phyloP scores from a whole-genome alignment of 805 yeast genomes.

The Millerozyma miso region DNA sequence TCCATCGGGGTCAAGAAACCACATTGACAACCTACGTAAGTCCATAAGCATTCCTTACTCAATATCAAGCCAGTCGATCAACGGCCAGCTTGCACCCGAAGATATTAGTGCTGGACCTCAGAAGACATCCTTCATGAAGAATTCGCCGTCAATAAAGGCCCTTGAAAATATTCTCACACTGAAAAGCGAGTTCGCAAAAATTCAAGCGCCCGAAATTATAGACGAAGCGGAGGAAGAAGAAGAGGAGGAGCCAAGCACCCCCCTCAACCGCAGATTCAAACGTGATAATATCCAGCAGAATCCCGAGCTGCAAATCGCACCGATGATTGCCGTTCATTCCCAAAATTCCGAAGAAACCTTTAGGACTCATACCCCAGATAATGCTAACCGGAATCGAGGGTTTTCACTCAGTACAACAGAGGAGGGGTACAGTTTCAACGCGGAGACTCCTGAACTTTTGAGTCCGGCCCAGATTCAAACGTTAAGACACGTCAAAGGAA shows the following conservation, averaged over 20 bases:
- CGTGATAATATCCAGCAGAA: not conserved
- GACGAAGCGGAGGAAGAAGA: constrained; percentile 19
- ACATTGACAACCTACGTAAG: constrained; percentile 21
- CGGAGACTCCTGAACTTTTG: constrained; percentile 21
- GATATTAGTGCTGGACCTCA: not conserved
- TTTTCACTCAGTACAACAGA: constrained; percentile 17
- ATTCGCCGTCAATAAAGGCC: constrained; percentile 40
- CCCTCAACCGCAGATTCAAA: not conserved
- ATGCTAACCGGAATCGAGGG: not conserved
- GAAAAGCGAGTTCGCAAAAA: constrained; percentile 5
- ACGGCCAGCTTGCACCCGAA: not conserved
- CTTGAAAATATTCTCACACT: constrained; percentile 31
- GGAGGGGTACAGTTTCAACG: constrained; percentile 16
- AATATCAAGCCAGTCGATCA: constrained; percentile 21
- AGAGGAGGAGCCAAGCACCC: constrained; percentile 5
- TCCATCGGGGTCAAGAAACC: constrained; percentile 18
- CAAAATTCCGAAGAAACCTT: constrained; percentile 21
- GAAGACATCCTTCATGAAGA: constrained; percentile 29
- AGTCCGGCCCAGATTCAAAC: constrained; percentile 22
- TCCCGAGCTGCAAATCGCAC: not conserved
- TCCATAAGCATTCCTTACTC: constrained; percentile 25
- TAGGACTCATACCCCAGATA: constrained; percentile 20
- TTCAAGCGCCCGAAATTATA: not conserved
- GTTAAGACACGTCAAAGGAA: constrained; percentile 11
- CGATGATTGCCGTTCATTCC: constrained; percentile 1